These are phyloP conservation scores for Trichocomaceae sp. DNA, from an alignment of 2,329 filamentous ascomycete species.

Conservation along the genomic window DNA sequence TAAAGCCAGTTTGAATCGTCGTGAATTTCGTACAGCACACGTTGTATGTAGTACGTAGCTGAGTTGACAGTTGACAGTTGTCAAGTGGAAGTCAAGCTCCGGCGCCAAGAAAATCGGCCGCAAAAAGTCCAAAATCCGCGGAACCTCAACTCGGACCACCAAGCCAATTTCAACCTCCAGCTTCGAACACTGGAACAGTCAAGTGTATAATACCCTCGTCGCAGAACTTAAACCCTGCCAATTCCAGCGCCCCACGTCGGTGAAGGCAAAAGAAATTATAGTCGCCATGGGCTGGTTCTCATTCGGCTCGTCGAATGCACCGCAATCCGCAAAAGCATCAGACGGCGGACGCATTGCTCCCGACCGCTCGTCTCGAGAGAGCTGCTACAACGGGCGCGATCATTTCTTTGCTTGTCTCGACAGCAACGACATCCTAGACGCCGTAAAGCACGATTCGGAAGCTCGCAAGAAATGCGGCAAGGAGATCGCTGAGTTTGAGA, in stretches of 20 bases:
- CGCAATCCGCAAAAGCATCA: conserved; percentile 39
- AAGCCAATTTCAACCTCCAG: not conserved
- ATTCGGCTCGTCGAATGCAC: conserved; percentile 42
- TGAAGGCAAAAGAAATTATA: too few relatives aligned
- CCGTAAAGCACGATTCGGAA: conserved; percentile 53
- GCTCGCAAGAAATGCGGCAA: conserved; percentile 53
- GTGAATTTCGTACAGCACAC: too few relatives aligned
- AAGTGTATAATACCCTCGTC: not conserved
- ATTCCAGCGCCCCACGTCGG: too few relatives aligned
- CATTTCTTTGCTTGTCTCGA: conserved; percentile 84
- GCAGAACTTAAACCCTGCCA: too few relatives aligned
- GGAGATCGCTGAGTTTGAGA: conserved; percentile 64
- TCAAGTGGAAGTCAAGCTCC: too few relatives aligned
- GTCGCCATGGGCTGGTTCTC: conserved; percentile 36
- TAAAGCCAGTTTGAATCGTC: not conserved
- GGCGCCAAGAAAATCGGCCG: conserved; percentile 12
- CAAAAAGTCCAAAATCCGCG: not conserved
- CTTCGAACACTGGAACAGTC: not conserved
- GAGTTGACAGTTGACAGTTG: too few relatives aligned
- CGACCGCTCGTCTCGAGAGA: conserved; percentile 70
- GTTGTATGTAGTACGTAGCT: not conserved
- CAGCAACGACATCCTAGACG: conserved; percentile 71
- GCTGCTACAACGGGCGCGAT: conserved; percentile 88
- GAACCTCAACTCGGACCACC: not conserved
- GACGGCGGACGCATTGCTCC: conserved; percentile 68